phyloP scores from a whole-genome alignment of 2,329 filamentous ascomycete species.

The Hypoxylon sp. region DNA sequence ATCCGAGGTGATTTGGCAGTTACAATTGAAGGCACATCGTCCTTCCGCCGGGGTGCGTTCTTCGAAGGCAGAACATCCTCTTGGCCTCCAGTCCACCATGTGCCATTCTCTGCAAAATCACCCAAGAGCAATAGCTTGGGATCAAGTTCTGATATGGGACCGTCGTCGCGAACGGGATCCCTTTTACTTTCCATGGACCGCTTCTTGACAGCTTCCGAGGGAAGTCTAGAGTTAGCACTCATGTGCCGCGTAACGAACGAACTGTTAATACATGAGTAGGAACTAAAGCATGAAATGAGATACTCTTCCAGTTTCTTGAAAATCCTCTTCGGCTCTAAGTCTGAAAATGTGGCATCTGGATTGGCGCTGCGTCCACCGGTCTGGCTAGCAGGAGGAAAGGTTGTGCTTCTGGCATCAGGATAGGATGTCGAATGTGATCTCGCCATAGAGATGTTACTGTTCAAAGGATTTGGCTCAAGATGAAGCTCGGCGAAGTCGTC shows the following conservation, averaged over 20 bases:
- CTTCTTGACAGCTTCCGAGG: constrained; percentile 49
- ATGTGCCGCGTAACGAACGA: constrained; percentile 74
- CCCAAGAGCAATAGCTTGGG: constrained; percentile 80
- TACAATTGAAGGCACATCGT: constrained; percentile 59
- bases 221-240: constrained; percentile 49
- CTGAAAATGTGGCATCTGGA: constrained; percentile 33
- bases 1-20: constrained; percentile 75
- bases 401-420: constrained; percentile 53
- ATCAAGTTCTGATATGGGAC: constrained; percentile 73
- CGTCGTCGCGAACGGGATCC: constrained; percentile 54
- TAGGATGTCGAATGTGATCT: constrained; percentile 63
- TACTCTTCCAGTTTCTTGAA: constrained; percentile 86
- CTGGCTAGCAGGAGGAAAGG: constrained; percentile 36
- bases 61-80: constrained; percentile 54
- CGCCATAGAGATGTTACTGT: constrained; percentile 43
- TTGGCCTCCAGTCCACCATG: constrained; percentile 81
- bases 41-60: constrained; percentile 53
- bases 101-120: constrained; percentile 83
- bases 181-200: constrained; percentile 53
- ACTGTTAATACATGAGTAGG: constrained; percentile 78
- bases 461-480: constrained; percentile 53
- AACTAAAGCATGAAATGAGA: constrained; percentile 75
- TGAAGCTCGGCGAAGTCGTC: constrained; percentile 55
- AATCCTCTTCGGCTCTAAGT: constrained; percentile 66
- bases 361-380: constrained; percentile 19